Percentiles rank a stretch among this genome's conserved stretches.
Conservation (phyloP, 805 yeast species). For the Metschnikowia rubicola region DNA sequence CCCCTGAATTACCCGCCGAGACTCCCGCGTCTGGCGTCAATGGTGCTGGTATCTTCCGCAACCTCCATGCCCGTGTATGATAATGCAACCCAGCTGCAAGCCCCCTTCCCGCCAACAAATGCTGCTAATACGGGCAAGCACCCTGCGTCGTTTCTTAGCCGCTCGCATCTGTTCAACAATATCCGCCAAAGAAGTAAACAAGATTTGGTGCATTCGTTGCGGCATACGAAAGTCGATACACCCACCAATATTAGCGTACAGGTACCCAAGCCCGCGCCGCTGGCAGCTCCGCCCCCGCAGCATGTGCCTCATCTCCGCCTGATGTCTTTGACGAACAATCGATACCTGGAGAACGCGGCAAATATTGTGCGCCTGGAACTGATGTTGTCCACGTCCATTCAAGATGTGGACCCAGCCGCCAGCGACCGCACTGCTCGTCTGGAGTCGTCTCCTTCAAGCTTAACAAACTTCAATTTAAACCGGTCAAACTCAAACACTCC, state of each 20-base stretch:
- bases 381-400: conserved; percentile 1
- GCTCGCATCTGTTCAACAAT: conserved; percentile 19
- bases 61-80: background rate
- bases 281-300: background rate
- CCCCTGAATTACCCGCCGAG: background rate
- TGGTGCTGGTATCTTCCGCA: conserved; percentile 12
- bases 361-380: conserved; percentile 18
- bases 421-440: conserved; percentile 2
- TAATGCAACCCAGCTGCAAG: background rate
- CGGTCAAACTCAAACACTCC: conserved; percentile 30
- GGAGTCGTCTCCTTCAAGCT: conserved; percentile 23
- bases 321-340: conserved; percentile 16
- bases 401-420: background rate
- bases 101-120: background rate
- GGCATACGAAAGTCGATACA: conserved; percentile 24
- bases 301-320: conserved; percentile 2
- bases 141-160: conserved; percentile 1
- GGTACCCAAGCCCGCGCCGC: conserved; percentile 1
- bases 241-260: conserved; percentile 23
- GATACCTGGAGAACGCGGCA: conserved; percentile 15
- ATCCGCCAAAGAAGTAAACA: conserved; percentile 15
- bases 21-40: conserved; percentile 9
- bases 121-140: background rate
- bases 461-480: conserved; percentile 22
- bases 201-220: conserved; percentile 22